Percentiles rank a stretch among this genome's conserved stretches.
These are phyloP conservation scores for Ceratocystis diversiconidia DNA, from an alignment of 2,329 filamentous ascomycete genomes.

Conservation along the genomic window DNA sequence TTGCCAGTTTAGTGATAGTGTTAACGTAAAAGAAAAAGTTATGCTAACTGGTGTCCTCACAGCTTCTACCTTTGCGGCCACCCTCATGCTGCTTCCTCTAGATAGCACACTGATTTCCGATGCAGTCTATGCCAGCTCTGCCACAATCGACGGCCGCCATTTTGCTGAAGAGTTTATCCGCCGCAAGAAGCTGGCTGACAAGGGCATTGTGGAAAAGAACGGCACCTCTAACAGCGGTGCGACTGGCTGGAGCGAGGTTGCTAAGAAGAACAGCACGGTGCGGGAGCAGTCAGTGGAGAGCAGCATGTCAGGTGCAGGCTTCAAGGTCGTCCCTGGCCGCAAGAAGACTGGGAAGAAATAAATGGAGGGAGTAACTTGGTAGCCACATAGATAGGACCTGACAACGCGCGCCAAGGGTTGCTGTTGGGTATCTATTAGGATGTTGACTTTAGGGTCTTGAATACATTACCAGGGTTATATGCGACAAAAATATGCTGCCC, in stretches of 20 bases:
- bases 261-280: slow-evolving; percentile 60
- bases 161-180: slow-evolving; percentile 92
- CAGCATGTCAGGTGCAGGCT: slow-evolving; percentile 43
- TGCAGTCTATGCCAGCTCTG: slow-evolving; percentile 72
- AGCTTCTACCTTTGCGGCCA: slow-evolving; percentile 72
- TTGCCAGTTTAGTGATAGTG: not conserved
- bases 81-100: slow-evolving; percentile 58
- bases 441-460: not conserved
- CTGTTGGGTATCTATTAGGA: no score
- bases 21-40: slow-evolving; percentile 20
- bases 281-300: slow-evolving; percentile 25
- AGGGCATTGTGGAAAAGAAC: slow-evolving; percentile 70
- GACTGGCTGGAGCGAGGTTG: slow-evolving; percentile 90
- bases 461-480: not conserved
- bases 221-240: slow-evolving; percentile 36
- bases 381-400: not conserved
- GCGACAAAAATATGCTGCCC: not conserved
- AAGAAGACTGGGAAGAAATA: slow-evolving; percentile 79
- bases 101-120: slow-evolving; percentile 77
- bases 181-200: slow-evolving; percentile 83
- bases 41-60: slow-evolving; percentile 11
- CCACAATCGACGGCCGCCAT: slow-evolving; percentile 80
- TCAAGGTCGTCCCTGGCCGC: slow-evolving; percentile 81
- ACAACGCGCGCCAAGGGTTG: not conserved
- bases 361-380: not conserved